Percentiles rank a stretch among this genome's conserved stretches.
phyloP scores from a whole-genome alignment of 768 basidiomycete genomes.

The Lentinula sp. region DNA sequence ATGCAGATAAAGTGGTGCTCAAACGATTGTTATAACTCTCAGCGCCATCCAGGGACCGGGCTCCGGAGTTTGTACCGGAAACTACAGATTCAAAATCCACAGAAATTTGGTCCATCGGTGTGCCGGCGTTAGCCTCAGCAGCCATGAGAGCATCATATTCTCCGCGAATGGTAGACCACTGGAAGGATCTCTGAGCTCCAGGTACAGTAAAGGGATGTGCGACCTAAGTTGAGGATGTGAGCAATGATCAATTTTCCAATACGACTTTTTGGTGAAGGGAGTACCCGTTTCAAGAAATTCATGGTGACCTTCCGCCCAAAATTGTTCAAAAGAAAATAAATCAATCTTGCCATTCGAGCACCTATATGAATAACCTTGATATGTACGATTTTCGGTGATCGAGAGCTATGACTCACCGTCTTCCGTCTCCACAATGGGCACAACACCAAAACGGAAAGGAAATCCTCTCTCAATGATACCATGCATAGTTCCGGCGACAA shows the following conservation, averaged over 20 bases:
- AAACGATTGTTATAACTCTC: constrained; percentile 54
- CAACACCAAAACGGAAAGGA: constrained; percentile 83
- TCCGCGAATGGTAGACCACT: constrained; percentile 36
- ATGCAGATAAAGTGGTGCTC: constrained; percentile 32
- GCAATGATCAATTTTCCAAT: neutral
- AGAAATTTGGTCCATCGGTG: constrained; percentile 7
- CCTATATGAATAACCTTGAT: constrained; percentile 28
- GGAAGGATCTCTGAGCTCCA: constrained; percentile 20
- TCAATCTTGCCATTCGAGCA: constrained; percentile 62
- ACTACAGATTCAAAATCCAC: constrained; percentile 35
- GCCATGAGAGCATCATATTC: constrained; percentile 28
- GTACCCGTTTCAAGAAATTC: constrained; percentile 51
- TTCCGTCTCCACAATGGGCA: constrained; percentile 59
- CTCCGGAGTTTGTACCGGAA: constrained; percentile 18
- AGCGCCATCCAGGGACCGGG: constrained; percentile 35
- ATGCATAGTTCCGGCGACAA: constrained; percentile 58
- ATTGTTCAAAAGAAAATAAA: constrained; percentile 58
- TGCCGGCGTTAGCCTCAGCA: constrained; percentile 2
- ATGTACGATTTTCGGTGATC: neutral
- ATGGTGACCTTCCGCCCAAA: constrained; percentile 62
- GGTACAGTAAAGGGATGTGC: neutral
- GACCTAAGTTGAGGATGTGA: neutral
- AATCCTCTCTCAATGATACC: constrained; percentile 67
- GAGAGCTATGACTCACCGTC: constrained; percentile 23
- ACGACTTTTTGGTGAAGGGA: constrained; percentile 1